Evolutionary conservation across 2,329 filamentous ascomycete genomes (phyloP).

Genomic region (Penicillium sp.): DNA sequence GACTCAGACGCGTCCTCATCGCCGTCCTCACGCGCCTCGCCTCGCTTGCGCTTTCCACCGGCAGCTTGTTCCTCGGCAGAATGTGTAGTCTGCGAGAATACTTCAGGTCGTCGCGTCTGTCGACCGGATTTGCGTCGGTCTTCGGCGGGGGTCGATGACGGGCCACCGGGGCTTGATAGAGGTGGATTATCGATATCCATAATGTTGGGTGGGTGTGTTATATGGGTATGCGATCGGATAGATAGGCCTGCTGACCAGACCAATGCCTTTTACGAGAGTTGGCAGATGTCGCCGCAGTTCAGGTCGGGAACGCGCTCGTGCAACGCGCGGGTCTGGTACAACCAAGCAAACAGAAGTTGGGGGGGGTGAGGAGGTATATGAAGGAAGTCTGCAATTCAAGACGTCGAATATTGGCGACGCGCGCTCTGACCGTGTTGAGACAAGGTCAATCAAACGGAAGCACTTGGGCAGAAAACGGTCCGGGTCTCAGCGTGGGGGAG

Average conservation of each 20-base stretch:
- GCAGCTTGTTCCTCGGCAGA: constrained; percentile 25
- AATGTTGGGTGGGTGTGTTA: not conserved
- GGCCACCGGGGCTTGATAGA: constrained; percentile 11
- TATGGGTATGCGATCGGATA: constrained; percentile 3
- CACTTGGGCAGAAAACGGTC: constrained; percentile 5
- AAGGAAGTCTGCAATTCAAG: not conserved
- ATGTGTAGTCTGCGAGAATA: constrained; percentile 41
- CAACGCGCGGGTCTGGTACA: constrained; percentile 22
- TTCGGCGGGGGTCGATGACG: constrained; percentile 25
- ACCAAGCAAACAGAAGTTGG: constrained; percentile 12
- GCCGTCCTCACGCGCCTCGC: constrained; percentile 36
- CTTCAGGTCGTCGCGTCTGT: constrained; percentile 42
- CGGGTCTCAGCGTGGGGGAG: constrained; percentile 5
- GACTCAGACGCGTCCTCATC: constrained; percentile 37
- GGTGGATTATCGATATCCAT: constrained; percentile 24
- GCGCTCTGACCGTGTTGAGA: not conserved
- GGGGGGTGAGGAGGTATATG: not conserved
- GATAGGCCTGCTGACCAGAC: not conserved
- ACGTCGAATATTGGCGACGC: not conserved
- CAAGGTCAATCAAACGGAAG: not conserved
- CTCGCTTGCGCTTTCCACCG: constrained; percentile 52
- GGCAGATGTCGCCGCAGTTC: constrained; percentile 7
- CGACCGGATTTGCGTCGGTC: constrained; percentile 47
- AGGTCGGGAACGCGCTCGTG: constrained; percentile 23
- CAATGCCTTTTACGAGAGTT: not conserved